A percentile compares a stretch with the other conserved stretches of the same genome.
These are phyloP conservation scores for Suillus ampliporus DNA, from an alignment of 768 basidiomycete species.

Conservation along the genomic window DNA sequence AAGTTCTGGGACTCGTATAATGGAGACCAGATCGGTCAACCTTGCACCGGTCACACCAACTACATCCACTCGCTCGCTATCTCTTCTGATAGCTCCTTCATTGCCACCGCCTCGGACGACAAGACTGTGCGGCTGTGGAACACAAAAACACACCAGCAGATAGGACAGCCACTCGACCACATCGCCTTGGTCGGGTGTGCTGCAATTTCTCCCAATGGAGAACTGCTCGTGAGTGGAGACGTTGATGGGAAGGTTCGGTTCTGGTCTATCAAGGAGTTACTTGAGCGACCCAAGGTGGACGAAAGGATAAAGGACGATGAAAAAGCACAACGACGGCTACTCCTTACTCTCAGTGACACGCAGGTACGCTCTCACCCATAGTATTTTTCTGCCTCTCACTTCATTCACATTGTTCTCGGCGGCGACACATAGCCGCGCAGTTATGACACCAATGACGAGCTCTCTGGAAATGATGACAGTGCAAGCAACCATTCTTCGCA, in stretches of 20 bases:
- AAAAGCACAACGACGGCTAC: no score
- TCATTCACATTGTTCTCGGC: no score
- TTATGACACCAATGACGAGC: no score
- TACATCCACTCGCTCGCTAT: neutral
- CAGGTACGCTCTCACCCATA: no score
- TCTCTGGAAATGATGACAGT: no score
- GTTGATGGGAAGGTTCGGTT: neutral
- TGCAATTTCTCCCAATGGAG: neutral
- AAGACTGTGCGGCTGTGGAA: slow-evolving; percentile 83
- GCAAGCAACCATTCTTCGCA: no score
- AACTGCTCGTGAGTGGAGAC: neutral
- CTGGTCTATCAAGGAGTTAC: neutral
- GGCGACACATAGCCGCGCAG: no score
- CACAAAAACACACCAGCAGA: neutral
- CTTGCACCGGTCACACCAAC: neutral
- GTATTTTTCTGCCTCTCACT: no score
- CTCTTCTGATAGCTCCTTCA: slow-evolving; percentile 71
- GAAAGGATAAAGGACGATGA: no score
- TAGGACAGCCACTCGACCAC: neutral
- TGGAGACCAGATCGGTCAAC: neutral
- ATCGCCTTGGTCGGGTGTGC: neutral
- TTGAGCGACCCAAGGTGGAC: no score
- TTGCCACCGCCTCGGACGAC: slow-evolving; percentile 90
- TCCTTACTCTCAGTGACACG: no score
- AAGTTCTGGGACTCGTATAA: neutral